phyloP scores from a whole-genome alignment of 2,329 filamentous ascomycete species.

The Arthroderma sp. region DNA sequence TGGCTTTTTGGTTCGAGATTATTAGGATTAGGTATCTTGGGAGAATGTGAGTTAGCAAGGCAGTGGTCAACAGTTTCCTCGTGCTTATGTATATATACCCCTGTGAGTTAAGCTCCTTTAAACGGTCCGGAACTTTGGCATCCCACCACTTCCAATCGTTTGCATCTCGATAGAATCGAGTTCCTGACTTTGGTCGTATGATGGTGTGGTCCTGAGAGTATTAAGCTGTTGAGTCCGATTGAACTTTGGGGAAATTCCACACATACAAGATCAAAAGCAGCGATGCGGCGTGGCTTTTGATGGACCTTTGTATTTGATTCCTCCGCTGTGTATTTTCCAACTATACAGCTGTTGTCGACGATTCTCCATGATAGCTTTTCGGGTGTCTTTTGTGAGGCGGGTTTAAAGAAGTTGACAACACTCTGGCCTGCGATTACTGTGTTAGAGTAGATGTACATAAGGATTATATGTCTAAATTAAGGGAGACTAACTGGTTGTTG shows the following conservation, averaged over 20 bases:
- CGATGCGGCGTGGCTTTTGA: conserved; percentile 21
- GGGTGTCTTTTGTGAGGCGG: conserved; percentile 69
- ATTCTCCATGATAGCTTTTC: conserved; percentile 58
- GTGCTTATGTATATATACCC: conserved; percentile 36
- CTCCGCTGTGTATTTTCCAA: conserved; percentile 53
- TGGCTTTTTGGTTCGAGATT: conserved; percentile 77
- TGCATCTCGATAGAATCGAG: conserved; percentile 56
- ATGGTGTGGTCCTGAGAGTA: conserved; percentile 64
- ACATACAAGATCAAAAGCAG: conserved; percentile 35
- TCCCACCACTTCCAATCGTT: conserved; percentile 96
- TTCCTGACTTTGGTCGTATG: conserved; percentile 66
- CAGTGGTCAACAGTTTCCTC: neutral
- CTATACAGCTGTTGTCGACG: conserved; percentile 56
- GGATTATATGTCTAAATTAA: neutral
- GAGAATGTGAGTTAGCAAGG: neutral
- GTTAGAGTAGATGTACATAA: neutral
- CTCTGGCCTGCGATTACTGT: conserved; percentile 25
- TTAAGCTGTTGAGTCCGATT: neutral
- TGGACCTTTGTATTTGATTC: conserved; percentile 1
- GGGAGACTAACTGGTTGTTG: conserved; percentile 37
- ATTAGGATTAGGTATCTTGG: conserved; percentile 62
- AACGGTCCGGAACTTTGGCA: conserved; percentile 48
- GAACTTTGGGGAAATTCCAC: neutral
- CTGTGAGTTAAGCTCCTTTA: conserved; percentile 57
- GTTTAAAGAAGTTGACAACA: conserved; percentile 78